These are phyloP conservation scores for Pythium dissimile DNA, from an alignment of 352 stramenopile genomes.

Conservation along the genomic window DNA sequence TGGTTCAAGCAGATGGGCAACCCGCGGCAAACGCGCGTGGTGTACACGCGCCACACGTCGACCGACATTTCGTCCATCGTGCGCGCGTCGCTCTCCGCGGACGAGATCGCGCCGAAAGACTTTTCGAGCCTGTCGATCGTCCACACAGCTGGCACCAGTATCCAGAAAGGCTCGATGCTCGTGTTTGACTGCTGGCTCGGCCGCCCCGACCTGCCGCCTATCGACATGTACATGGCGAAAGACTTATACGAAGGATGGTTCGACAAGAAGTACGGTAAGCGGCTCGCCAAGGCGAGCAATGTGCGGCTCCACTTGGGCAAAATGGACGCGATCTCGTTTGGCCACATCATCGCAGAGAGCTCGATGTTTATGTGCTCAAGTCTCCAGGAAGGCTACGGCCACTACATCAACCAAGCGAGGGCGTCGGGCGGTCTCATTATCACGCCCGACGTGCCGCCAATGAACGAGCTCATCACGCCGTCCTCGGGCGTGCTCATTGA, in stretches of 20 bases:
- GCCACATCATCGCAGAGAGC: slow-evolving; percentile 42
- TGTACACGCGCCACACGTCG: slow-evolving; percentile 63
- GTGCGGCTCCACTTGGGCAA: slow-evolving; percentile 35
- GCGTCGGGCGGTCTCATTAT: slow-evolving; percentile 39
- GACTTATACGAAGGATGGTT: slow-evolving; percentile 38
- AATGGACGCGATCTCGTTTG: slow-evolving; percentile 35
- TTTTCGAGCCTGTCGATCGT: slow-evolving; percentile 42
- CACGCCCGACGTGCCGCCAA: slow-evolving; percentile 41
- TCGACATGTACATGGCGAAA: slow-evolving; percentile 47
- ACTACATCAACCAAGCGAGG: slow-evolving; percentile 64
- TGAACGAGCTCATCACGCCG: slow-evolving; percentile 61
- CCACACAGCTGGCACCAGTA: slow-evolving; percentile 44
- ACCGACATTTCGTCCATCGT: slow-evolving; percentile 31
- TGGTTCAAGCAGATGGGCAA: slow-evolving; percentile 60
- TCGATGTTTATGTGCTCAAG: slow-evolving; percentile 59
- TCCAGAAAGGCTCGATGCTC: slow-evolving; percentile 42
- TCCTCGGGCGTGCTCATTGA: slow-evolving; percentile 39
- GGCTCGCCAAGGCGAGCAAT: background rate
- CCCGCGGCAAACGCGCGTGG: slow-evolving; percentile 34
- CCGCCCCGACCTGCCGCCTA: slow-evolving; percentile 35
- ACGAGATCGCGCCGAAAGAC: slow-evolving; percentile 21
- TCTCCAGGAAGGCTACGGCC: slow-evolving; percentile 48
- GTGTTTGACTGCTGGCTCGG: slow-evolving; percentile 52
- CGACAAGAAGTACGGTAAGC: slow-evolving; percentile 26
- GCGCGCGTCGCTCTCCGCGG: background rate